Base-by-base conservation (phyloP, 2,329 filamentous ascomycete species). In the Fusarium armeniacum region DNA sequence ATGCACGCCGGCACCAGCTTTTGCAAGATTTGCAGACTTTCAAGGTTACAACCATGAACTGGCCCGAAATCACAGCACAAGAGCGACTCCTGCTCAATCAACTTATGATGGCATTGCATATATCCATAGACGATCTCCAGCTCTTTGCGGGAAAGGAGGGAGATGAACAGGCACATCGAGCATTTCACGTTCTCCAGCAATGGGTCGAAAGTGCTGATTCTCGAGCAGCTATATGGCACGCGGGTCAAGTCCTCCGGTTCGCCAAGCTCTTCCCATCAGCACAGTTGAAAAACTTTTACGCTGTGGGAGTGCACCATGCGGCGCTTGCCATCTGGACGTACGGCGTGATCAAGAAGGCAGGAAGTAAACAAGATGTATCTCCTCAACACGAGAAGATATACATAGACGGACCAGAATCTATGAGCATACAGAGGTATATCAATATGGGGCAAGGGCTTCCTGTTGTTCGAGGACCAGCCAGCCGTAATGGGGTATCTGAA, bases 281-380 rank as follows among this genome's bases (percentile, higher is more conserved):
- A 0, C 82, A 85, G 13, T 77, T 92, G 5, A 86, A 87, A 44
- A 88, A 90, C 66, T 92, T 93, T 75, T 87, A 88, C 65, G 89
- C 90, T 0, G 86, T 93, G 9, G 88, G 87, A 0, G 84, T 92
- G 1, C 91, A 92, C 74, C 90, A 93, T 74, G 90, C 89, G 6
- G 84, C 86, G 15, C 81, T 93, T 6, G 87, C 88, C 1, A 80
- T 93, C 41, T 93, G 91, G 91, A 86, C 86, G 0, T 92, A 90
- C 69, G 89, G 90, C 1, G 86, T 92, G 1, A 82, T 90, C 8
- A 83, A 80, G 22, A 78, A 81, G 65, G 83, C 85, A 16, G 76
- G 72, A 50, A 70, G 73, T 11, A 74, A 73, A 76, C 69, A 80
- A 70, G 75, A 75, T 66, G 52, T 75, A 15, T 58, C 74, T 5